phyloP scores from a whole-genome alignment of 108 stramenopile species.

The Cyclotella baltica region DNA sequence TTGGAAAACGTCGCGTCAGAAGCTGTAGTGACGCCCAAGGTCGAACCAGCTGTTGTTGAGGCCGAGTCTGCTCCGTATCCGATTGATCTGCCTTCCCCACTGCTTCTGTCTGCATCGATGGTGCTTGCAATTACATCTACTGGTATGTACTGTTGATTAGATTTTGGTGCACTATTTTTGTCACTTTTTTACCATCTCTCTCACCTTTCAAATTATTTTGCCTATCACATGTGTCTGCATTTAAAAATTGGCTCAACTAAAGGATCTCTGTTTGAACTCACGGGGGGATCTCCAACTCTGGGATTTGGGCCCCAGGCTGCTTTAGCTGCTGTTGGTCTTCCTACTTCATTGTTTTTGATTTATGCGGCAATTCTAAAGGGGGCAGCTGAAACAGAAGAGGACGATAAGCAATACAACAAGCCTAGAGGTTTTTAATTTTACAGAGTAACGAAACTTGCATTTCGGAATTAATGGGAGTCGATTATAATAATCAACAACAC shows the following conservation, averaged over 20 bases:
- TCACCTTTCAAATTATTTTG: constrained; percentile 6
- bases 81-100: constrained; percentile 75
- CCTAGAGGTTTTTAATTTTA: constrained; percentile 22
- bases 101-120: constrained; percentile 81
- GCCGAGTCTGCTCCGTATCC: constrained; percentile 51
- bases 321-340: constrained; percentile 64
- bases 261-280: constrained; percentile 79
- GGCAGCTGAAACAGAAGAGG: constrained; percentile 84
- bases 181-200: background rate
- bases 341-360: constrained; percentile 70
- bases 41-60: background rate
- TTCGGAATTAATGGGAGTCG: no score
- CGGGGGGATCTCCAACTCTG: constrained; percentile 47
- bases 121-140: constrained; percentile 74
- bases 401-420: constrained; percentile 60
- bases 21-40: background rate
- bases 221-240: background rate
- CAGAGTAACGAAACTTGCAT: no score
- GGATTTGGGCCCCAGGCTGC: constrained; percentile 61
- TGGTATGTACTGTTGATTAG: constrained; percentile 49
- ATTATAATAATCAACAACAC: no score
- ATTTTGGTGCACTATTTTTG: background rate
- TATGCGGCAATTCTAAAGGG: constrained; percentile 83
- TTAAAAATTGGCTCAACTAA: background rate
- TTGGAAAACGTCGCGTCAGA: background rate